Percentiles rank a stretch among this genome's conserved stretches.
These are phyloP conservation scores for Tuber aestivum DNA, from an alignment of 495 filamentous ascomycete species.

Conservation along the genomic window DNA sequence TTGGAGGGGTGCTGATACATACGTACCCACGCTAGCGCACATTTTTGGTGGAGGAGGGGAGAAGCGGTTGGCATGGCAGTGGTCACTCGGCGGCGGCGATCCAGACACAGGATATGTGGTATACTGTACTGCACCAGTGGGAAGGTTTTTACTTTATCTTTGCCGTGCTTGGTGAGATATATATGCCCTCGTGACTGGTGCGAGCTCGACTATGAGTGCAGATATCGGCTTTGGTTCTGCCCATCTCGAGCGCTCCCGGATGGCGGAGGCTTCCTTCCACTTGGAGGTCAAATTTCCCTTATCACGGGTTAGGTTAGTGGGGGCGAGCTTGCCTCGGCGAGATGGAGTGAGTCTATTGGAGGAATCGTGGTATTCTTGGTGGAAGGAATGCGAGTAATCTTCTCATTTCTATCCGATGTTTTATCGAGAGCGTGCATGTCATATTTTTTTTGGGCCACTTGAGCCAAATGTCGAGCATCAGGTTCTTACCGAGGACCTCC, in stretches of 20 bases:
- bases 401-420: not conserved
- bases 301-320: not conserved
- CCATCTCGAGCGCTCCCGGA: not conserved
- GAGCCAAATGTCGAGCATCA: not conserved
- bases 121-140: not conserved
- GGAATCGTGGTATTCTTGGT: not conserved
- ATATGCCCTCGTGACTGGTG: not conserved
- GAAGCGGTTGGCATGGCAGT: not conserved
- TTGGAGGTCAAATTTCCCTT: not conserved
- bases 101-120: not conserved
- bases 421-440: not conserved
- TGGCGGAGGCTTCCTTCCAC: not conserved
- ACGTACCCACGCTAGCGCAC: no score
- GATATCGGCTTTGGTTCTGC: not conserved
- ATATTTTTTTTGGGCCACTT: not conserved
- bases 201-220: not conserved
- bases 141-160: not conserved
- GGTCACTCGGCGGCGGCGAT: not conserved
- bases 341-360: not conserved
- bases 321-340: not conserved
- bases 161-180: not conserved
- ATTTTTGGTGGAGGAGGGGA: no score
- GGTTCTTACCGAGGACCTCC: not conserved
- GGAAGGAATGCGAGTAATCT: not conserved
- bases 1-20: no score